These are phyloP conservation scores for Stemphylium vesicarium DNA, from an alignment of 2,329 filamentous ascomycete species.

Conservation along the genomic window DNA sequence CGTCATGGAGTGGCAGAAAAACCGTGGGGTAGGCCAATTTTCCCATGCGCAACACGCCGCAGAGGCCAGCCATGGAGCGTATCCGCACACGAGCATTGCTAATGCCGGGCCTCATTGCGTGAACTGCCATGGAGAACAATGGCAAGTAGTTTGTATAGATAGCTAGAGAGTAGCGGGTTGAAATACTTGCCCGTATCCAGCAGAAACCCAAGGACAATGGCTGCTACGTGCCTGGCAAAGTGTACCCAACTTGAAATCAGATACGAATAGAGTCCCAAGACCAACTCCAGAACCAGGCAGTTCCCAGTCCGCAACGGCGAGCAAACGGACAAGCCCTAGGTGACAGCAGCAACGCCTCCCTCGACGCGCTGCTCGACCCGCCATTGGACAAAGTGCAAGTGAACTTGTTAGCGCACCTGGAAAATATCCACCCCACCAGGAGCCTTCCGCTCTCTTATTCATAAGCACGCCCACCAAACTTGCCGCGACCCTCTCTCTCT, in stretches of 20 bases:
- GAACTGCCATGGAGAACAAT: not conserved
- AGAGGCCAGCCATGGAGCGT: conserved; percentile 26
- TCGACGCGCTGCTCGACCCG: conserved; percentile 34
- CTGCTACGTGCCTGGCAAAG: conserved; percentile 29
- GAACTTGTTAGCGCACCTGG: conserved; percentile 42
- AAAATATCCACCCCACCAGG: conserved; percentile 46
- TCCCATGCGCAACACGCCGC: conserved; percentile 36
- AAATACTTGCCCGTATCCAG: not conserved
- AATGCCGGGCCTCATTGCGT: not conserved
- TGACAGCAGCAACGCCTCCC: conserved; percentile 30
- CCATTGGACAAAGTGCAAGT: conserved; percentile 41
- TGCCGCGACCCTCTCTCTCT: conserved; percentile 23
- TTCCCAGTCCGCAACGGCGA: conserved; percentile 24
- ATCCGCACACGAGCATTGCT: conserved; percentile 27
- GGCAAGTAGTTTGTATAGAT: not conserved
- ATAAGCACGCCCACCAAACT: conserved; percentile 42
- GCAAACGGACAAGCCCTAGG: conserved; percentile 24
- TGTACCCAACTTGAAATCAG: conserved; percentile 16
- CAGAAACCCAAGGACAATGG: conserved; percentile 20
- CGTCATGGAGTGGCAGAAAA: conserved; percentile 42
- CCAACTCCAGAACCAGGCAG: conserved; percentile 22
- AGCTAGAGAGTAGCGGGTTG: not conserved
- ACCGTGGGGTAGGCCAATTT: conserved; percentile 47
- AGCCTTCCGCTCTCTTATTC: conserved; percentile 38
- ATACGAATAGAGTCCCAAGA: conserved; percentile 29